A percentile compares a stretch with the other conserved stretches of the same genome.
phyloP scores from a whole-genome alignment of 106 monocot species.

The Allium fistulosum region DNA sequence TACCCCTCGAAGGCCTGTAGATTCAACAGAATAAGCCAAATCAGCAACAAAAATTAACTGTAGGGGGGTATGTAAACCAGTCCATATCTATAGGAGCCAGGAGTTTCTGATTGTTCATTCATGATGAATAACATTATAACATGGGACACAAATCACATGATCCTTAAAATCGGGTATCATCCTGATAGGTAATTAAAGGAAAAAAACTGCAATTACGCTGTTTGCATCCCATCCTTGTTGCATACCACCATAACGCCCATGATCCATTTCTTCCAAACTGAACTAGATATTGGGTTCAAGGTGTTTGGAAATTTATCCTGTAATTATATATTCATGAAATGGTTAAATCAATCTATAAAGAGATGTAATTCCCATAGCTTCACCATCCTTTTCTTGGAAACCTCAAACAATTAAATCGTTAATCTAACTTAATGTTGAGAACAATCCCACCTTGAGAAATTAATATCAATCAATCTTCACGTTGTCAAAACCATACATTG shows the following conservation, averaged over 20 bases:
- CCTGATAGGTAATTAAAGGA: conserved; percentile 78
- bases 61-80: conserved; percentile 58
- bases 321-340: conserved; percentile 56
- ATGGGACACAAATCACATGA: conserved; percentile 59
- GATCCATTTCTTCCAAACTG: conserved; percentile 76
- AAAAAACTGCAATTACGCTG: conserved; percentile 99
- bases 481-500: no score
- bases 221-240: conserved; percentile 99
- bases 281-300: conserved; percentile 31
- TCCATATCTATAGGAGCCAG: conserved; percentile 81
- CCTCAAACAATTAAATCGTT: conserved; percentile 8
- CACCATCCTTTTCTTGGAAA: conserved; percentile 32
- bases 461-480: no score
- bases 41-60: conserved; percentile 70
- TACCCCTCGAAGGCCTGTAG: conserved; percentile 99
- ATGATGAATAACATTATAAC: conserved; percentile 62
- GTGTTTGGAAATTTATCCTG: conserved; percentile 60
- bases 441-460: conserved; percentile 15
- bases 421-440: background rate
- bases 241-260: conserved; percentile 71
- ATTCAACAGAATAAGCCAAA: conserved; percentile 99
- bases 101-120: conserved; percentile 37
- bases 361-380: conserved; percentile 20
- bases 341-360: conserved; percentile 27
- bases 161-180: conserved; percentile 81